Percentiles rank a stretch among this genome's conserved stretches.
Evolutionary conservation across 805 yeast species (phyloP).

Genomic region (Yarrowia sp.): DNA sequence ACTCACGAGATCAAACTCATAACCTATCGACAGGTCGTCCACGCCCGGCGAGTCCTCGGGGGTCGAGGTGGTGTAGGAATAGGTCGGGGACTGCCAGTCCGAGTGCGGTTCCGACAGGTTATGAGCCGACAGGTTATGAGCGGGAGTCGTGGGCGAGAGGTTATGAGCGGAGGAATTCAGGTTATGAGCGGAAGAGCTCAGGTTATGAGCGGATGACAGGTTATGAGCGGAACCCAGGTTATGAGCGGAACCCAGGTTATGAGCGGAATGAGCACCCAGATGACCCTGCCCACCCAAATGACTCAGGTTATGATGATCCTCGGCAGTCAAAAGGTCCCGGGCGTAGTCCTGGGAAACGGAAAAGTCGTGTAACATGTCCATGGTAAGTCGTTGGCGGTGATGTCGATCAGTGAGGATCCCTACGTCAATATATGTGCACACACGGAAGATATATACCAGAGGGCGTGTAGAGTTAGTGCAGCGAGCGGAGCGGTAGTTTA

Average conservation of each 20-base stretch:
- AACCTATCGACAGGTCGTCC: conserved; percentile 11
- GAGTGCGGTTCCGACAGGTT: too few relatives aligned
- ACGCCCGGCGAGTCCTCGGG: conserved; percentile 22
- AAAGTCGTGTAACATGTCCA: conserved; percentile 31
- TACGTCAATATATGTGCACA: conserved; percentile 17
- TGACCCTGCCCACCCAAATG: background rate
- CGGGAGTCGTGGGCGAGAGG: background rate
- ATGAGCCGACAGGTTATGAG: too few relatives aligned
- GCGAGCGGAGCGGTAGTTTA: background rate
- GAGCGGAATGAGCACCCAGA: background rate
- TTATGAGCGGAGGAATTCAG: background rate
- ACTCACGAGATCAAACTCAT: conserved; percentile 20
- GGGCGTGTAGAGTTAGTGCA: conserved; percentile 16
- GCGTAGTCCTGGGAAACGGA: conserved; percentile 4
- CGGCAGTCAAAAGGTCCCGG: conserved; percentile 14
- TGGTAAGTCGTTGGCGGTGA: background rate
- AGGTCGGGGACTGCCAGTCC: conserved; percentile 21
- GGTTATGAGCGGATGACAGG: background rate
- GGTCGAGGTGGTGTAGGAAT: conserved; percentile 16
- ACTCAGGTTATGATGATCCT: conserved; percentile 30
- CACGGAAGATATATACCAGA: conserved; percentile 14
- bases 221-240: background rate
- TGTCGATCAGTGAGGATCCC: conserved; percentile 21
- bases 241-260: background rate
- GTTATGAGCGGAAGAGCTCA: background rate